These are phyloP conservation scores for Nissolia schottii DNA, from an alignment of 306 rosid genomes.

Conservation along the genomic window DNA sequence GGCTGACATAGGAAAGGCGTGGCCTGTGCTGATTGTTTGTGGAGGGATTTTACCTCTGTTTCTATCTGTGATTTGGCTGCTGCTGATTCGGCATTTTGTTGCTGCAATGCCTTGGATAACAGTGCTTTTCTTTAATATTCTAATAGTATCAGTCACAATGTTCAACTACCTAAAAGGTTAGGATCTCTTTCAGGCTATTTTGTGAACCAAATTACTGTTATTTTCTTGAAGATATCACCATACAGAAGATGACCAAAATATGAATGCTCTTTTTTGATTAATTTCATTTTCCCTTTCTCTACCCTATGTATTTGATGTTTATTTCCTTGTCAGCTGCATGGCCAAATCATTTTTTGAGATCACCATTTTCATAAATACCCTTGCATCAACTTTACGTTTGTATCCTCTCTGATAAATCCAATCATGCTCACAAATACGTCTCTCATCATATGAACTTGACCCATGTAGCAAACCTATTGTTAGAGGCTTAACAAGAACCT, in stretches of 20 bases:
- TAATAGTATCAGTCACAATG: conserved; percentile 79
- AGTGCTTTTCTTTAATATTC: conserved; percentile 62
- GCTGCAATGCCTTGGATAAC: conserved; percentile 98
- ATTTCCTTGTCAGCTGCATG: neutral
- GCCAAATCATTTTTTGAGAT: neutral
- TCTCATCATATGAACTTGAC: neutral
- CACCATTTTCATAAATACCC: neutral
- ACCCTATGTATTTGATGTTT: neutral
- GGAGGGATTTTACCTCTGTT: conserved; percentile 88
- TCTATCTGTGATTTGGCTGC: conserved; percentile 91
- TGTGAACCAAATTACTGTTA: neutral
- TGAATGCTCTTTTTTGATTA: neutral
- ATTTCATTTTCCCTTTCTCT: neutral
- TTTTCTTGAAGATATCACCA: neutral
- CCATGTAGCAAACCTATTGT: neutral
- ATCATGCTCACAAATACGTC: neutral
- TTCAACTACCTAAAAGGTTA: conserved; percentile 87
- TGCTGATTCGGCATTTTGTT: conserved; percentile 88
- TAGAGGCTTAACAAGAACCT: neutral
- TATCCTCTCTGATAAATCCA: neutral
- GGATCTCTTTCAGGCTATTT: conserved; percentile 20
- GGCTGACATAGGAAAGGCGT: conserved; percentile 92
- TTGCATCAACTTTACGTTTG: neutral
- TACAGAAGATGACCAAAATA: neutral
- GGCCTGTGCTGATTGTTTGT: conserved; percentile 94